A percentile compares a stretch with the other conserved stretches of the same genome.
Conservation (phyloP, 768 basidiomycete species). For the Pulveroboletus sp. region DNA sequence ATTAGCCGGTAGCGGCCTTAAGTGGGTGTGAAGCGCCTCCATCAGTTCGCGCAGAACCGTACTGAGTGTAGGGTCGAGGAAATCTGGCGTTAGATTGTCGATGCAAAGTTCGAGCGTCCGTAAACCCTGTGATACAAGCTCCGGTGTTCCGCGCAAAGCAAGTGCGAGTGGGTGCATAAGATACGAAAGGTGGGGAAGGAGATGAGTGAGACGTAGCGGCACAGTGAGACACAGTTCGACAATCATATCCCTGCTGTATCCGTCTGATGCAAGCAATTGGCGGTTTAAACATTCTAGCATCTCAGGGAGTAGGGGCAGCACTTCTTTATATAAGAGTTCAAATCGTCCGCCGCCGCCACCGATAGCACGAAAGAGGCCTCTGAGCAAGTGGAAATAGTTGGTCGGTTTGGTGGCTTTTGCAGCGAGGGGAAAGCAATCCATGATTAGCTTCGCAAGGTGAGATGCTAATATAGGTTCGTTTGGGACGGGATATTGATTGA, state of each 20-base stretch:
- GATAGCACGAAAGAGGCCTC: slow-evolving; percentile 90
- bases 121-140: slow-evolving; percentile 92
- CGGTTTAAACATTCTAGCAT: slow-evolving; percentile 95
- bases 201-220: slow-evolving; percentile 90
- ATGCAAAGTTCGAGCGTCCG: slow-evolving; percentile 98
- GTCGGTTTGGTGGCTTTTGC: slow-evolving; percentile 88
- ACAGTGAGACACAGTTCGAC: slow-evolving; percentile 97
- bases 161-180: slow-evolving; percentile 95
- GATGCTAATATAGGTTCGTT: slow-evolving; percentile 95
- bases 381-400: slow-evolving; percentile 89
- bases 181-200: slow-evolving; percentile 91
- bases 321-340: slow-evolving; percentile 93
- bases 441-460: slow-evolving; percentile 88
- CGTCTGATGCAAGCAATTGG: slow-evolving; percentile 82
- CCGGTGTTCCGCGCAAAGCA: slow-evolving; percentile 81
- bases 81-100: slow-evolving; percentile 97
- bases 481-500: slow-evolving; percentile 61
- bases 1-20: slow-evolving; percentile 86
- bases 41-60: slow-evolving; percentile 92
- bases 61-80: slow-evolving; percentile 92
- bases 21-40: slow-evolving; percentile 88
- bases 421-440: slow-evolving; percentile 94
- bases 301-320: slow-evolving; percentile 92
- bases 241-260: slow-evolving; percentile 85
- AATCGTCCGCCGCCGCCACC: slow-evolving; percentile 91